Evolutionary conservation across 768 basidiomycete genomes (phyloP).

Genomic region (Serendipita sp.): DNA sequence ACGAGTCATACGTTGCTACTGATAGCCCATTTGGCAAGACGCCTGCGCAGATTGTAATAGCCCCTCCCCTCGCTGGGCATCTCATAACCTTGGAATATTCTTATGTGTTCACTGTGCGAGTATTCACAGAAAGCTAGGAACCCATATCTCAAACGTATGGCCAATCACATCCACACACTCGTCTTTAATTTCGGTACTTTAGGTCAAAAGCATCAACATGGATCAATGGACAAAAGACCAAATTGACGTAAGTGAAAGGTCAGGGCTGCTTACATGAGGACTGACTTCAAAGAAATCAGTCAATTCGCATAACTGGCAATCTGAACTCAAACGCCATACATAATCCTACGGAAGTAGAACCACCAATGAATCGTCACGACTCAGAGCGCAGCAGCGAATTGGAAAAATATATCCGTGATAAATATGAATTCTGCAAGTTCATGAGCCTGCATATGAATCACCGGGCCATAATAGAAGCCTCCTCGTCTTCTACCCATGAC

Average conservation of each 20-base stretch:
- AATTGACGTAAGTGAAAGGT: conserved; percentile 45
- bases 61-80: conserved; percentile 79
- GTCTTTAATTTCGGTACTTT: background rate
- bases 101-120: conserved; percentile 79
- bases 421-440: conserved; percentile 17
- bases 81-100: conserved; percentile 76
- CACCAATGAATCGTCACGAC: conserved; percentile 64
- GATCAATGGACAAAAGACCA: conserved; percentile 83
- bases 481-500: background rate
- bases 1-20: background rate
- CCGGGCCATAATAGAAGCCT: background rate
- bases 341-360: conserved; percentile 71
- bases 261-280: background rate
- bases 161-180: conserved; percentile 26
- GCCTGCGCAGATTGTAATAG: conserved; percentile 84
- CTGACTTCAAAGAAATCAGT: conserved; percentile 23
- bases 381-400: conserved; percentile 75
- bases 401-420: conserved; percentile 78
- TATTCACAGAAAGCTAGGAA: conserved; percentile 87
- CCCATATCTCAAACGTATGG: conserved; percentile 78
- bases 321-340: conserved; percentile 58
- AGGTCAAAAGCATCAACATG: conserved; percentile 76
- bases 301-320: conserved; percentile 72
- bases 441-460: background rate
- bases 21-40: conserved; percentile 31